Base-by-base conservation (phyloP, 31 red algal species). In the Odonthalia washingtoniensis region DNA sequence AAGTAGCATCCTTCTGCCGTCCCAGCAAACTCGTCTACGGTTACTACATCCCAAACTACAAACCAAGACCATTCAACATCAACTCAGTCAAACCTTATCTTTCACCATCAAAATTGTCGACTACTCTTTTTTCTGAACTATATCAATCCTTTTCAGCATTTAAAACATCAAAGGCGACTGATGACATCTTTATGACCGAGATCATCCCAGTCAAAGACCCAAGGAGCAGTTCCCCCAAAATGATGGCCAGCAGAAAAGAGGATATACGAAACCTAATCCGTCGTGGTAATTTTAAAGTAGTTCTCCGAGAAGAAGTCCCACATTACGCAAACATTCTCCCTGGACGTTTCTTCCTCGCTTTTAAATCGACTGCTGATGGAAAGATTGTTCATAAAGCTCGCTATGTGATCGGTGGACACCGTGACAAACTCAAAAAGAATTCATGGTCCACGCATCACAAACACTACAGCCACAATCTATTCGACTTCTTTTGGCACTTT, bases 371-470 rank as follows among this genome's bases (percentile, higher is more conserved):
- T 32, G 36, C 16, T 5, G 24, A 32, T 65, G 77, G 46, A 64
- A 65, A 65, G 18, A 35, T 32, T 5, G 16, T 4, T 12, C 65
- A 65, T n/a, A 81, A 81, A 65, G 77, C 77, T 21, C 43, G 77
- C n/a, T 81, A 17, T 32, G 44, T 81, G 17, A 65, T 65, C 27
- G 77, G 52, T 17, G 77, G 32, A 30, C 77, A 81, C 40, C 9
- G 44, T 65, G 77, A 81, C 32, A 5, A 33, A 39, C 16, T 62
- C 36, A n/a, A n/a, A 81, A 81, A 81, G 27, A 81, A 28, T 65
- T 81, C 24, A 62, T 81, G 46, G 46, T 65, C 35, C 26, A 81
- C 14, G 28, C 36, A 12, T 41, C 46, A 60, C 16, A 32, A 27
- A 60, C 4, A 36, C 12, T 61, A 5, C 52, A 60, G 16, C 43